Percentiles rank a stretch among this genome's conserved stretches.
These are phyloP conservation scores for Penicillium griseofulvum DNA, from an alignment of 2,329 filamentous ascomycete species.

Conservation along the genomic window DNA sequence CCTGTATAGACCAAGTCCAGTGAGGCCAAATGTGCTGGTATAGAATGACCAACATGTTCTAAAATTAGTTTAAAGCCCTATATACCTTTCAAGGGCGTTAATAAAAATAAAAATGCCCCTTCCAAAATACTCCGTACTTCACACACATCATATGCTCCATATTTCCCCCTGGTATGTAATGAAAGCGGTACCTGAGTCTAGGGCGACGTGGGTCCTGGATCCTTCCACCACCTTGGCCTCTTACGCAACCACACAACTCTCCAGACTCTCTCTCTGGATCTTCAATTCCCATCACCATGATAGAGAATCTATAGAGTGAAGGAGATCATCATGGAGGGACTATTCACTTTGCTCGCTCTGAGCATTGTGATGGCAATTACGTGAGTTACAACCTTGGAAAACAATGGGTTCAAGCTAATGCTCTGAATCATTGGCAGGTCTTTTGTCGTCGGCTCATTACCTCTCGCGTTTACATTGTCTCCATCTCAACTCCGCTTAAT, in stretches of 20 bases:
- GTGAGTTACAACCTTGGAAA: constrained; percentile 44
- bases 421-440: constrained; percentile 60
- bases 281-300: constrained; percentile 23
- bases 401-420: constrained; percentile 2
- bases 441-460: constrained; percentile 87
- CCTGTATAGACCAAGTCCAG: not conserved
- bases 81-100: not conserved
- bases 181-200: constrained; percentile 20
- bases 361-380: constrained; percentile 65
- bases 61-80: not conserved
- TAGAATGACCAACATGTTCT: not conserved
- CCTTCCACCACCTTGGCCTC: constrained; percentile 10
- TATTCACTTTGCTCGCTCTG: constrained; percentile 63
- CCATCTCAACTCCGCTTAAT: constrained; percentile 83
- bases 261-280: not conserved
- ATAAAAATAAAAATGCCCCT: not conserved
- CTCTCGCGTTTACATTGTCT: constrained; percentile 82
- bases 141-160: not conserved
- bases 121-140: not conserved
- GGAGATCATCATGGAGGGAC: constrained; percentile 55
- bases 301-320: constrained; percentile 28
- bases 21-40: not conserved
- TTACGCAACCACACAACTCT: constrained; percentile 1
- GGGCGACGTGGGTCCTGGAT: constrained; percentile 14
- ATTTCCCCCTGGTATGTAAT: constrained; percentile 12